Evolutionary conservation across 495 filamentous ascomycete species (phyloP), one percentile per base, ranked within the genome.

Genomic region (Chaetomium tenue): DNA sequence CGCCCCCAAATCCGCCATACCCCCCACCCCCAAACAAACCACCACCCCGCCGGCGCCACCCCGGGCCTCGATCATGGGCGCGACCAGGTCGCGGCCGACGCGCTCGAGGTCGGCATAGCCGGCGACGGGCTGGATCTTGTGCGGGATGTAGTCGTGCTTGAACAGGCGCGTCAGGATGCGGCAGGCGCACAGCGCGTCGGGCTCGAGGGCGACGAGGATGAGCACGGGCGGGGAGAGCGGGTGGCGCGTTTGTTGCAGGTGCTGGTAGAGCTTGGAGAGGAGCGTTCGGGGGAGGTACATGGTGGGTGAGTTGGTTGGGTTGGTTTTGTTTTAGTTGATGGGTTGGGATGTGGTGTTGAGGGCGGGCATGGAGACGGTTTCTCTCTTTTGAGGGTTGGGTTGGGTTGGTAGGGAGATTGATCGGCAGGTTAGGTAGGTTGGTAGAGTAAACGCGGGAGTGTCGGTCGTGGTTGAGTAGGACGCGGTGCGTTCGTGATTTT

Each of bases 71-170:
- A 88, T 89, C 91, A 96, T 93, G 11, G 90, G 91, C 54, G 79
- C 81, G 60, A 97, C 86, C 56, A 94, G 81, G 65, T 91, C 87
- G 72, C 85, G 81, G 33, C 91, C 91, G 30, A 86, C 86, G 69
- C 86, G 85, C 70, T 89, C 80, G 44, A 98, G 87, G 71, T 98
- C 94, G 66, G 86, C 88, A 87, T 97, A 97, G 39, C 94, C 94
- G 18, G 89, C 84, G 42, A 98, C 88, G 5, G 95, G 94, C 68
- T 96, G 91, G 65, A 98, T 96, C 81, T 96, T 97, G 78, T 98
- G 93, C n/a, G 89, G 88, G 67, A 98, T 95, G 73, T 93, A 98
- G 81, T 98, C 94, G 80, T 91, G 89, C 80, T 93, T 97, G 57
- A 98, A 82, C 20, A 98, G 83, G 16, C 87, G 83, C 1, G 94